Evolutionary conservation across 169 alveolate species (phyloP).

Genomic region (Cryptosporidium parvum): DNA sequence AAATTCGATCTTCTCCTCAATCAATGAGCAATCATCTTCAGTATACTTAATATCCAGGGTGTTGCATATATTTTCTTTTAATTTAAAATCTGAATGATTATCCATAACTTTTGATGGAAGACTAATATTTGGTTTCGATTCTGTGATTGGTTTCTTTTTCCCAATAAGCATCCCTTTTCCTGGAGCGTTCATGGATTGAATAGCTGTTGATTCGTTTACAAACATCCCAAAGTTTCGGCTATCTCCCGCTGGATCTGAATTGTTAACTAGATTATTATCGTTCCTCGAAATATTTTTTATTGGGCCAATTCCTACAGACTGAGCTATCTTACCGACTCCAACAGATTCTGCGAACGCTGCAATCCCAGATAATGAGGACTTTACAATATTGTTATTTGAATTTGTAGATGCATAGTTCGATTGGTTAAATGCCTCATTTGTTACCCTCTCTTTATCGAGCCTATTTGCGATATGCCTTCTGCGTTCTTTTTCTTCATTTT

Average conservation of each 20-base stretch:
- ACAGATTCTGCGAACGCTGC: conserved; percentile 75
- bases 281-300: neutral
- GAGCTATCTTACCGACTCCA: conserved; percentile 55
- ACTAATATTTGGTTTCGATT: conserved; percentile 47
- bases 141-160: conserved; percentile 76
- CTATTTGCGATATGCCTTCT: conserved; percentile 89
- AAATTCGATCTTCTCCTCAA: conserved; percentile 78
- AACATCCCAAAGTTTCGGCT: conserved; percentile 1
- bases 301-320: conserved; percentile 42
- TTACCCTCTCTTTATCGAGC: conserved; percentile 85
- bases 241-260: neutral
- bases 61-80: conserved; percentile 12
- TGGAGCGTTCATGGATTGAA: conserved; percentile 77
- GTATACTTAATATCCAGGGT: neutral
- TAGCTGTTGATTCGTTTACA: neutral
- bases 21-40: conserved; percentile 76
- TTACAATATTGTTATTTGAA: conserved; percentile 58
- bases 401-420: conserved; percentile 59
- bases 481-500: conserved; percentile 90
- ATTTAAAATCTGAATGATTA: conserved; percentile 14
- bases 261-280: neutral
- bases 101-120: neutral
- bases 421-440: conserved; percentile 68
- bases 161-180: conserved; percentile 82
- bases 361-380: conserved; percentile 70